Conservation (phyloP, 768 basidiomycete genomes). For the Lentinula raphanica region DNA sequence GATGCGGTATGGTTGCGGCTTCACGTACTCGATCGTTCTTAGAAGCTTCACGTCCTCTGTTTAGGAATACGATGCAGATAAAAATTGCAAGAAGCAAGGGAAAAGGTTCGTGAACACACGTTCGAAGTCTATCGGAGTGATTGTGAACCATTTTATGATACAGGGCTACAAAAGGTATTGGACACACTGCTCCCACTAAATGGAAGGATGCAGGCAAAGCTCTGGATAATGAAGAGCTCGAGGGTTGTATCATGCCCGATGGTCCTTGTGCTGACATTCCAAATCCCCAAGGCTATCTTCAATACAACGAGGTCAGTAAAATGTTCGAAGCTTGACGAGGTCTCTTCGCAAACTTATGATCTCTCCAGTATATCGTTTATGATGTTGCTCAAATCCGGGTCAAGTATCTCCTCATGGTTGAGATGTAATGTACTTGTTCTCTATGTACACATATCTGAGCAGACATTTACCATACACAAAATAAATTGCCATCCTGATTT, state of each 20-base stretch:
- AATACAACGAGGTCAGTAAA: conserved; percentile 51
- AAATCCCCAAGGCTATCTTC: conserved; percentile 25
- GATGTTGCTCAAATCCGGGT: conserved; percentile 51
- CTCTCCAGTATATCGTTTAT: conserved; percentile 57
- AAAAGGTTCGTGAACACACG: conserved; percentile 23
- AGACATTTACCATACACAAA: no score
- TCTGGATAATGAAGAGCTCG: conserved; percentile 41
- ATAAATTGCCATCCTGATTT: no score
- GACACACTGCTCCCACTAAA: conserved; percentile 41
- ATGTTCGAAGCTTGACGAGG: conserved; percentile 7
- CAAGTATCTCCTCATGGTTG: conserved; percentile 54
- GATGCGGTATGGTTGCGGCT: conserved; percentile 25
- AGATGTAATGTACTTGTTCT: conserved; percentile 26
- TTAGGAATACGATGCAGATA: conserved; percentile 45
- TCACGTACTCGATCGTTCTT: background rate
- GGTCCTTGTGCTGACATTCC: conserved; percentile 33
- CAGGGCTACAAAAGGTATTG: conserved; percentile 53
- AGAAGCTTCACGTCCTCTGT: background rate
- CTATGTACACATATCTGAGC: no score
- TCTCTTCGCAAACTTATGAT: background rate
- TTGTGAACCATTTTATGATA: background rate
- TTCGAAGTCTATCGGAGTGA: background rate
- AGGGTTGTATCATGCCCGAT: conserved; percentile 58
- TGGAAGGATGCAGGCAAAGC: conserved; percentile 59
- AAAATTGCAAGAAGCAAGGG: conserved; percentile 35